A percentile compares a stretch with the other conserved stretches of the same genome.
These are phyloP conservation scores for Pseudozyma sp. DNA, from an alignment of 1,284 basidiomycete genomes.

Conservation along the genomic window DNA sequence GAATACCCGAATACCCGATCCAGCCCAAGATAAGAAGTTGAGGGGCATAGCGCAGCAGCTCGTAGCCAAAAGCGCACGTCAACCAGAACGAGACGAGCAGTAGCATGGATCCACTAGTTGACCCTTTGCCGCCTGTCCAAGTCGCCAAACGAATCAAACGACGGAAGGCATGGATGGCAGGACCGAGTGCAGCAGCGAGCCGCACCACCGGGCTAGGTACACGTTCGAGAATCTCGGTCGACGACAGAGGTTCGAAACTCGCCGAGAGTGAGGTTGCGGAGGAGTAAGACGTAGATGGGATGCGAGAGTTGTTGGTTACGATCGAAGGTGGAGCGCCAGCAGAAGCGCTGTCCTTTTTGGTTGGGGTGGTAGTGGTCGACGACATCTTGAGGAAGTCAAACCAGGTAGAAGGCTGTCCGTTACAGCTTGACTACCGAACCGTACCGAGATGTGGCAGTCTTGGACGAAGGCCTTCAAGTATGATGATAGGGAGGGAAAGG, in stretches of 20 bases:
- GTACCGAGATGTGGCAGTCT: not conserved
- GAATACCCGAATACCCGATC: conserved; percentile 52
- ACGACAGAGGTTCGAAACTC: conserved; percentile 42
- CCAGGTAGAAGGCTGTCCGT: not conserved
- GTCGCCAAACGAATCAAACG: conserved; percentile 60
- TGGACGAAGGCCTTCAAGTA: not conserved
- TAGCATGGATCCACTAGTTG: conserved; percentile 52
- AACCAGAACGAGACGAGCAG: conserved; percentile 62
- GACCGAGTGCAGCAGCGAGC: conserved; percentile 47
- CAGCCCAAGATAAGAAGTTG: conserved; percentile 55
- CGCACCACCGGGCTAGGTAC: conserved; percentile 53
- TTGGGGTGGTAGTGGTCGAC: conserved; percentile 21
- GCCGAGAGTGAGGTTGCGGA: conserved; percentile 37
- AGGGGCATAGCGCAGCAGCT: conserved; percentile 63
- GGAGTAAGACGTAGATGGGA: conserved; percentile 31
- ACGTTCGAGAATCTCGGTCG: conserved; percentile 54
- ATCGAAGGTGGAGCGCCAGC: conserved; percentile 25
- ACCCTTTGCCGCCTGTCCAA: conserved; percentile 60
- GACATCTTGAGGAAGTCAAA: conserved; percentile 16
- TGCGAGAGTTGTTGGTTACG: conserved; percentile 33
- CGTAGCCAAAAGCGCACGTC: conserved; percentile 63
- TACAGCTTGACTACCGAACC: not conserved
- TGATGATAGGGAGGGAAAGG: not conserved
- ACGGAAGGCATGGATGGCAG: conserved; percentile 51
- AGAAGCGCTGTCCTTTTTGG: conserved; percentile 20